Evolutionary conservation across 768 basidiomycete genomes (phyloP).

Genomic region (Imleria badia): DNA sequence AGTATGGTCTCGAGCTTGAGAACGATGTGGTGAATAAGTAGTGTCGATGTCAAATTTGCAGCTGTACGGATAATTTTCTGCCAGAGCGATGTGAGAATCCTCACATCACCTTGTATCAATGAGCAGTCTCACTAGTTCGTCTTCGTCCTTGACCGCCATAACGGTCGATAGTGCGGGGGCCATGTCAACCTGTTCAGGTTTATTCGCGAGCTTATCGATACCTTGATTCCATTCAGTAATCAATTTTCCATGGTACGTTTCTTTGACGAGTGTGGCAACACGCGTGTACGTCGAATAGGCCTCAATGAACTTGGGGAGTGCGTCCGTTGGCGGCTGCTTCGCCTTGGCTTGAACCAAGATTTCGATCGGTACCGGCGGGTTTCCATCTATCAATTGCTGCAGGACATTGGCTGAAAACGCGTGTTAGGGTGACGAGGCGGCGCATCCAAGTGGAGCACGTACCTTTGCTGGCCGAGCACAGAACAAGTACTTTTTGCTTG

Average conservation of each 20-base stretch:
- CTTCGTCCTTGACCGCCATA: slow-evolving; percentile 87
- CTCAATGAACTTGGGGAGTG: slow-evolving; percentile 66
- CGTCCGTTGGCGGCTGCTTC: slow-evolving; percentile 75
- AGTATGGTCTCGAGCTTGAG: slow-evolving; percentile 87
- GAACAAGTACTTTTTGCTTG: slow-evolving; percentile 70
- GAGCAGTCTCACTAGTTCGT: slow-evolving; percentile 72
- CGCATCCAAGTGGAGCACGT: slow-evolving; percentile 9
- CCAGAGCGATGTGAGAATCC: slow-evolving; percentile 5
- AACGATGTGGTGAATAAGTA: slow-evolving; percentile 83
- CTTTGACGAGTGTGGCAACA: slow-evolving; percentile 79
- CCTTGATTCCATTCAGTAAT: slow-evolving; percentile 81
- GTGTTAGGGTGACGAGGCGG: slow-evolving; percentile 10
- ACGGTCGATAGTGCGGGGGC: slow-evolving; percentile 69
- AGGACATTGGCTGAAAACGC: slow-evolving; percentile 67
- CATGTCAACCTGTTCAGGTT: slow-evolving; percentile 81
- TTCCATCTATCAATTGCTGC: slow-evolving; percentile 65
- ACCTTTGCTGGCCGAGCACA: slow-evolving; percentile 93
- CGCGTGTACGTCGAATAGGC: slow-evolving; percentile 60
- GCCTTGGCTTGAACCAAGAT: slow-evolving; percentile 76
- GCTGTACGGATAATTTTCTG: slow-evolving; percentile 81
- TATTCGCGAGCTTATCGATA: slow-evolving; percentile 50
- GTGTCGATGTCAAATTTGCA: slow-evolving; percentile 76
- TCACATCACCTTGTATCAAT: neutral
- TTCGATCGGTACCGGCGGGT: slow-evolving; percentile 62
- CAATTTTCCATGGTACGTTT: slow-evolving; percentile 82